These are phyloP conservation scores for Lophiotrema nucula DNA, from an alignment of 495 filamentous ascomycete species.

Conservation along the genomic window DNA sequence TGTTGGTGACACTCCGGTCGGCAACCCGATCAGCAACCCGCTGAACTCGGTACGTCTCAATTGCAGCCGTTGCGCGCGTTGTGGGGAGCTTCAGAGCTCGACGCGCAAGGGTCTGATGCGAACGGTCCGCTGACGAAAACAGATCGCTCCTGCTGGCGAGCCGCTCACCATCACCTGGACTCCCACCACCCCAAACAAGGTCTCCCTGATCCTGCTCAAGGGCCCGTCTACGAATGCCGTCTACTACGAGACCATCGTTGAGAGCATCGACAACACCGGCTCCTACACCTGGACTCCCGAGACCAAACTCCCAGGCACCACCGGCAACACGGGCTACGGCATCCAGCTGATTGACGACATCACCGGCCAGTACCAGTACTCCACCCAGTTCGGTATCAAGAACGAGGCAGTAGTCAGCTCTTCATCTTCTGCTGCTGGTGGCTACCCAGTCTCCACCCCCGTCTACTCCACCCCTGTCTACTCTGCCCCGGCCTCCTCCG, in stretches of 20 bases:
- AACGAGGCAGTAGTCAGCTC: slow-evolving; percentile 18
- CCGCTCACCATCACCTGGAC: slow-evolving; percentile 63
- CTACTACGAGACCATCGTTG: slow-evolving; percentile 53
- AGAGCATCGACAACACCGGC: slow-evolving; percentile 59
- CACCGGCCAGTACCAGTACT: slow-evolving; percentile 66
- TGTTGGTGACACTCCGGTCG: slow-evolving; percentile 47
- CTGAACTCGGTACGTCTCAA: slow-evolving; percentile 44
- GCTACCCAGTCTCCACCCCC: slow-evolving; percentile 22
- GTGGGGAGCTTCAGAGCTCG: neutral
- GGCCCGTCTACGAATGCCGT: slow-evolving; percentile 59
- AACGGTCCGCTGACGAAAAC: neutral
- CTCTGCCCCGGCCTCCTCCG: neutral
- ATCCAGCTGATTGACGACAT: slow-evolving; percentile 63
- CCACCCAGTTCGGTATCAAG: slow-evolving; percentile 68
- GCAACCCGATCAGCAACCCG: slow-evolving; percentile 59
- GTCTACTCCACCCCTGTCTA: slow-evolving; percentile 11
- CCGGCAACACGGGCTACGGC: slow-evolving; percentile 53
- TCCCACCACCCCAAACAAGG: slow-evolving; percentile 43
- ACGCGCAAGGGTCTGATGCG: neutral
- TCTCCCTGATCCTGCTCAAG: slow-evolving; percentile 63
- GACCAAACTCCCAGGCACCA: slow-evolving; percentile 48
- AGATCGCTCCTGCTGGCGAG: slow-evolving; percentile 53
- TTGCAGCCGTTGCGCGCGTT: neutral
- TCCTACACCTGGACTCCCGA: slow-evolving; percentile 57
- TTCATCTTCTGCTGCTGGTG: slow-evolving; percentile 2